Evolutionary conservation across 2,329 filamentous ascomycete species (phyloP), one percentile per base, ranked within the genome.

Genomic region (Colletotrichum trifolii): DNA sequence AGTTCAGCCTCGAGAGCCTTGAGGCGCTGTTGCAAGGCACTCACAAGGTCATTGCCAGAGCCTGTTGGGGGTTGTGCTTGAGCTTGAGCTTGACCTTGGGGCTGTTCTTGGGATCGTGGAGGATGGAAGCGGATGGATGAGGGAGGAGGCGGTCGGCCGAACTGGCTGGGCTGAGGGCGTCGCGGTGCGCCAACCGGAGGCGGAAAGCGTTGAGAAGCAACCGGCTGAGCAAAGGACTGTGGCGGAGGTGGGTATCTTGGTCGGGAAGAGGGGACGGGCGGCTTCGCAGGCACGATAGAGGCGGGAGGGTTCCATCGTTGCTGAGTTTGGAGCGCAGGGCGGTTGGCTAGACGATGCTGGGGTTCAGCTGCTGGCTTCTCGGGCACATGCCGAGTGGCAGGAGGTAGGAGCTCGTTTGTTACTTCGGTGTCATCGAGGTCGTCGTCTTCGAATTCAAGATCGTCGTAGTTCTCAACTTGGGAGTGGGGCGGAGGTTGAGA

Each of bases 401-500:
- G 76, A 15, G 78, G 74, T 3, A 80, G 77, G n/a, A 75, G 78
- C 39, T 82, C 79, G 68, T 86, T 83, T 13, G 81, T 82, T 42
- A 89, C 83, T 46, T 87, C 81, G 8, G 84, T 81, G 67, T 87
- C 84, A 71, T 89, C 86, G 49, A 89, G 77, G 55, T 87, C 85
- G 60, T 87, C 85, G 46, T 87, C 84, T 43, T 86, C 83, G 58
- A 84, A 79, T 70, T 79, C 80, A n/a, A 79, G 77, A 48, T 79
- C 78, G 25, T 80, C 75, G 45, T 76, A 71, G 15, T 74, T 74
- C 55, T 72, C 57, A 55, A 70, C 58, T 59, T 72, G 68, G 53
- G 72, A 68, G 58, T 71, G 17, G 68, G 71, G 13, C 69, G 71
- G 49, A 56, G 60, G 45, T 9, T 72, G 73, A 3, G 70, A 68